phyloP scores from a whole-genome alignment of 2,329 filamentous ascomycete genomes.

The Acephala macrosclerotiorum region DNA sequence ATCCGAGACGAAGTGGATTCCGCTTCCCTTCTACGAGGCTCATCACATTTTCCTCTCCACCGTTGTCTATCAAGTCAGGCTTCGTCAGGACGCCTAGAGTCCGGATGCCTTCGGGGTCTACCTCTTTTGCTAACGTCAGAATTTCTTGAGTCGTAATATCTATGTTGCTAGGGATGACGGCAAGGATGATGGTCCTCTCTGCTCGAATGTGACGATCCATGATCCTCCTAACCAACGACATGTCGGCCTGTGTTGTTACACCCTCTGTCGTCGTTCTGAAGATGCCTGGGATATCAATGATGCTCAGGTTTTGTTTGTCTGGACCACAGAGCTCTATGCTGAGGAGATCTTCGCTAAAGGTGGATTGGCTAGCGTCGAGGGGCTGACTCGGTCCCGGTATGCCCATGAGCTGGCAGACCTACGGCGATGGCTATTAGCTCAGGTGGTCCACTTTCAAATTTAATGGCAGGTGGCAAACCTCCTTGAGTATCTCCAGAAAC shows the following conservation, averaged over 20 bases:
- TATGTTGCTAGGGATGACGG: slow-evolving; percentile 22
- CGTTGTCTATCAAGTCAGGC: slow-evolving; percentile 57
- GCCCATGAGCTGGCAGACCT: neutral
- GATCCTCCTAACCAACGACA: slow-evolving; percentile 30
- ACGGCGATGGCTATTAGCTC: too few species aligned
- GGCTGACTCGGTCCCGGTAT: neutral
- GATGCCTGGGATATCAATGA: slow-evolving; percentile 66
- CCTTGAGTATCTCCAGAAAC: neutral
- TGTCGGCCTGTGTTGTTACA: slow-evolving; percentile 47
- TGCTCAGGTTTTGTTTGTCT: slow-evolving; percentile 57
- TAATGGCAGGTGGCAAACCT: neutral
- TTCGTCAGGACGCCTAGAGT: slow-evolving; percentile 53
- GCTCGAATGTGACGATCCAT: neutral
- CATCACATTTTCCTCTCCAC: slow-evolving; percentile 45
- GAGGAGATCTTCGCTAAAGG: slow-evolving; percentile 28
- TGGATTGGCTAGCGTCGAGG: neutral
- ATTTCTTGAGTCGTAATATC: slow-evolving; percentile 29
- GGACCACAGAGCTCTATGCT: slow-evolving; percentile 41
- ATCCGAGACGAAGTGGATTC: neutral
- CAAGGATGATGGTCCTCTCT: slow-evolving; percentile 35
- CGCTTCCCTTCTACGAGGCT: slow-evolving; percentile 16
- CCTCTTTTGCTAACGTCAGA: slow-evolving; percentile 23
- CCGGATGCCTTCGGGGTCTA: slow-evolving; percentile 23
- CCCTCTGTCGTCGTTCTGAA: slow-evolving; percentile 49
- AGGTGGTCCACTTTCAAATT: too few species aligned